Evolutionary conservation across 2,329 filamentous ascomycete species (phyloP).

Genomic region (Sclerotinia borealis): DNA sequence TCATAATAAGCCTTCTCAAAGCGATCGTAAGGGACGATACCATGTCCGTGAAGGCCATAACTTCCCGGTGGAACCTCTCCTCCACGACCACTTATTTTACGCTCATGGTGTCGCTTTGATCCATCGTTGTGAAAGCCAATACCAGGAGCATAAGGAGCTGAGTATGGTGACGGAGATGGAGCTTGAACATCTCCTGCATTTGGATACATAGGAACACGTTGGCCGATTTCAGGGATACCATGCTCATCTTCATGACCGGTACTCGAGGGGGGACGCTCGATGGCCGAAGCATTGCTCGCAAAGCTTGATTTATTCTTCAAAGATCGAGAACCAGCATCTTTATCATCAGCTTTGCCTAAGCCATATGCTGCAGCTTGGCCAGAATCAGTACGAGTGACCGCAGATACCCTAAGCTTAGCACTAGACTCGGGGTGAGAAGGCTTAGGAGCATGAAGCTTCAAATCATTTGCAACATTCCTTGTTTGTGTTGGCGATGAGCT

Average conservation of each 20-base stretch:
- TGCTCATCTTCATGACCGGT: slow-evolving; percentile 60
- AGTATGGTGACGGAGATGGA: slow-evolving; percentile 66
- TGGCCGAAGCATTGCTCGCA: slow-evolving; percentile 40
- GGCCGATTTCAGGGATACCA: slow-evolving; percentile 87
- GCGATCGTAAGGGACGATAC: slow-evolving; percentile 66
- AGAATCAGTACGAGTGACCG: slow-evolving; percentile 89
- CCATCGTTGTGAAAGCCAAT: slow-evolving; percentile 50
- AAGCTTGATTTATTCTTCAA: slow-evolving; percentile 60
- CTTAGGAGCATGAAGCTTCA: slow-evolving; percentile 84
- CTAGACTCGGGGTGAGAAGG: slow-evolving; percentile 76
- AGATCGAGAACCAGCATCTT: slow-evolving; percentile 43
- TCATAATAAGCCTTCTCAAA: slow-evolving; percentile 90
- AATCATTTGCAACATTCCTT: slow-evolving; percentile 69
- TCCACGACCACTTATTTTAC: slow-evolving; percentile 67
- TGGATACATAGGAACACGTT: slow-evolving; percentile 88
- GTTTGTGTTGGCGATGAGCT: slow-evolving; percentile 61
- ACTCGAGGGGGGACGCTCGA: slow-evolving; percentile 49
- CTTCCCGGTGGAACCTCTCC: slow-evolving; percentile 75
- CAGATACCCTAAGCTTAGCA: slow-evolving; percentile 75
- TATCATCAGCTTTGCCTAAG: slow-evolving; percentile 61
- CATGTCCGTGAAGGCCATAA: slow-evolving; percentile 89
- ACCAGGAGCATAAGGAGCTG: slow-evolving; percentile 24
- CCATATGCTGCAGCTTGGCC: slow-evolving; percentile 77
- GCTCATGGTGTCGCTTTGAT: slow-evolving; percentile 51
- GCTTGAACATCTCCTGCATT: slow-evolving; percentile 94